Evolutionary conservation across 176 grass and related monocot genomes (phyloP), one percentile per base, ranked within the genome.

Genomic region (Microstegium vimineum): DNA sequence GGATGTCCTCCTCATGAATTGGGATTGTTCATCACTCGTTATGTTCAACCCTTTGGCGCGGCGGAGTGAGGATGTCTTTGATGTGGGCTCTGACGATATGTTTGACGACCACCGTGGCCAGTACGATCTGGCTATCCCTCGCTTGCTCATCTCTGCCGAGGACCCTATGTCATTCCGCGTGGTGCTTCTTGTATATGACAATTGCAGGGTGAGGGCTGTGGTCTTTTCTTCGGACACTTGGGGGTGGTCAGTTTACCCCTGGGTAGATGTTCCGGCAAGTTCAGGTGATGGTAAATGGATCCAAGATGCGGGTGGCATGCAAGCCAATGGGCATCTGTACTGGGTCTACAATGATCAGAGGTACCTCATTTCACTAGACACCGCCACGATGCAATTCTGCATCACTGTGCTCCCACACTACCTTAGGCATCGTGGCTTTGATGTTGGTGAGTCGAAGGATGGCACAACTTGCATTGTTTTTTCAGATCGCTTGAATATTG

Each of bases 1-100:
- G 81, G 81, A 16, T 74, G 8, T 63, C 9, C 81, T 83, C 31
- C 59, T 65, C n/a, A 8, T 33, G 30, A 83, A 65, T 9, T 34
- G 31, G n/a, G 22, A 66, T 8, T 2, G 20, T 20, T 52, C 18
- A 22, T 52, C 49, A 8, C 0, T 12, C 5, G 67, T 26, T 3
- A 8, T 83, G 8, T 34, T 49, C 8, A 83, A 74, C 9, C 81
- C 71, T 9, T 15, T 83, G 70, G 4, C 15, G 8, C 56, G 31
- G 6, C 40, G 4, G 54, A 16, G 0, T 5, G 9, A 12, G 25
- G 36, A 63, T 15, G 1, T 38, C 25, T 43, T 62, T 20, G 36
- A 62, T 30, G 2, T 17, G 1, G 0, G 25, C 8, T 17, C 2
- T 54, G 20, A 9, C 51, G 51, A 54, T n/a, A 54, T 54, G 51